Evolutionary conservation across 2,329 filamentous ascomycete genomes (phyloP).

Genomic region (Amesomyces nigricolor): DNA sequence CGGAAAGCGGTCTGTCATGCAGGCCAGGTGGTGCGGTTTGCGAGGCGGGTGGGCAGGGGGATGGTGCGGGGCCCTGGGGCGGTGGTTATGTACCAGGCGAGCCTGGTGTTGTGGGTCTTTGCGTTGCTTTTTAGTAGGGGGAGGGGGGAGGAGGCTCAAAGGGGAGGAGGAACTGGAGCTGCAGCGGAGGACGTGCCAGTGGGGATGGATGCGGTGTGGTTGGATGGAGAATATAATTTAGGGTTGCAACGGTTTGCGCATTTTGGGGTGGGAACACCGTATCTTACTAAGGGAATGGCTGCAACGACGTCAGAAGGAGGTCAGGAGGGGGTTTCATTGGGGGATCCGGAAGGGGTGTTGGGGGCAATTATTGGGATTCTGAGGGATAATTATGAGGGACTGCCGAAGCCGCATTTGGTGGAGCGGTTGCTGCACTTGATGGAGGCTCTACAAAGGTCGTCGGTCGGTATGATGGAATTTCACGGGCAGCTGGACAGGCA

Average conservation of each 20-base stretch:
- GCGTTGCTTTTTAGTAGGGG: background rate
- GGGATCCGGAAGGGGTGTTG: background rate
- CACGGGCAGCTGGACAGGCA: conserved; percentile 1
- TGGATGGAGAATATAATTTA: conserved; percentile 4
- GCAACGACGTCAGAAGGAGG: background rate
- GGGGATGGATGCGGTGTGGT: background rate
- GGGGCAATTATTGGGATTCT: background rate
- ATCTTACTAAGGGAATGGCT: background rate
- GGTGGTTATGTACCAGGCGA: background rate
- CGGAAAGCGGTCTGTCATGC: background rate
- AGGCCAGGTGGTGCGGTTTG: background rate
- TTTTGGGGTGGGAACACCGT: conserved; percentile 1
- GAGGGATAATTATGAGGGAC: background rate
- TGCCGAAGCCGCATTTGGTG: conserved; percentile 1
- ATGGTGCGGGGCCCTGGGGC: background rate
- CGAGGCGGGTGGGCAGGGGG: background rate
- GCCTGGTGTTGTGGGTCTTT: conserved; percentile 3
- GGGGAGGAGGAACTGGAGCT: too few species aligned
- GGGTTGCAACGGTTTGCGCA: background rate
- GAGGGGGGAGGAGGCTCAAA: background rate
- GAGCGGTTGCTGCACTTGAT: background rate
- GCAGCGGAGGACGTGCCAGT: too few species aligned
- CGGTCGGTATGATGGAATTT: conserved; percentile 3
- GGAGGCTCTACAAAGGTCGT: conserved; percentile 2
- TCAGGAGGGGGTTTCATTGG: background rate